phyloP scores from a whole-genome alignment of 2,329 filamentous ascomycete genomes.

The Byssothecium circinans region DNA sequence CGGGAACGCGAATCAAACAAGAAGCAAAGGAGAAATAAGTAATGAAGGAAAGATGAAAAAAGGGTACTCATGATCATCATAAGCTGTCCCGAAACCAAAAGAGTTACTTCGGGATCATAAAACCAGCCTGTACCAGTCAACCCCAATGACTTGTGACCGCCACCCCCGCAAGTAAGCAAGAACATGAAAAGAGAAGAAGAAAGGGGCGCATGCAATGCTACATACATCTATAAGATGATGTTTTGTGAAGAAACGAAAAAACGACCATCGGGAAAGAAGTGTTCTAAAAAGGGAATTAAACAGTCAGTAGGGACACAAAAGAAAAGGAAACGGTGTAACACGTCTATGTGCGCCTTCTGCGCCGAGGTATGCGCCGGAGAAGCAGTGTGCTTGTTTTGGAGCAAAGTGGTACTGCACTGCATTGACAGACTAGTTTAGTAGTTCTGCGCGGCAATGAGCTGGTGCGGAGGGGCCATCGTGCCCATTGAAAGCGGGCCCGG shows the following conservation, averaged over 20 bases:
- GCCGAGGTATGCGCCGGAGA: conserved; percentile 16
- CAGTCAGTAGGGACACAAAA: conserved; percentile 23
- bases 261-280: conserved; percentile 3
- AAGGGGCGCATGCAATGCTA: conserved; percentile 30
- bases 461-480: conserved; percentile 47
- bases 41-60: conserved; percentile 8
- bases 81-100: conserved; percentile 1
- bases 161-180: not conserved
- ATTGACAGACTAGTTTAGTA: conserved; percentile 34
- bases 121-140: not conserved
- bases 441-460: conserved; percentile 48
- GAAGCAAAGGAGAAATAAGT: not conserved
- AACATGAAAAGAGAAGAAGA: conserved; percentile 11
- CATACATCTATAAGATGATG: conserved; percentile 21
- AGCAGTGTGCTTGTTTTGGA: conserved; percentile 17
- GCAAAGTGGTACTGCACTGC: conserved; percentile 18
- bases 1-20: not conserved
- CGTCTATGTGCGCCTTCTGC: conserved; percentile 26
- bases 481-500: conserved; percentile 39
- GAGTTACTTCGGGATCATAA: not conserved
- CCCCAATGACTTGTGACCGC: not conserved
- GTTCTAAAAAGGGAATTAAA: conserved; percentile 31
- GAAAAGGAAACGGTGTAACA: conserved; percentile 15
- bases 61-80: conserved; percentile 22
- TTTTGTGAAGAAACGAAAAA: conserved; percentile 4